Evolutionary conservation across 148 eudicot genomes (phyloP).

Genomic region (Cornus suecica): DNA sequence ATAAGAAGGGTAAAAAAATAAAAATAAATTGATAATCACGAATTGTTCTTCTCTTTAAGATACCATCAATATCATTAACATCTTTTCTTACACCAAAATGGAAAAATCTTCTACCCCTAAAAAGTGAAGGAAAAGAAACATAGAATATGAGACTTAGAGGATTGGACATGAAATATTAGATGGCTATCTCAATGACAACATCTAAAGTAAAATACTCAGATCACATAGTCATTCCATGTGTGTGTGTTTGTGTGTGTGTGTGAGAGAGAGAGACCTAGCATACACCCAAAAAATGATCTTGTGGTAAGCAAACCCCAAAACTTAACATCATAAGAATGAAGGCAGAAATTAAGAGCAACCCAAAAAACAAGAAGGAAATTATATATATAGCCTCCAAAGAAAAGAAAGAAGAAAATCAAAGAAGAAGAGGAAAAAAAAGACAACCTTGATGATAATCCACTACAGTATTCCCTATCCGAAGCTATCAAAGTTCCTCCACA

Average conservation of each 20-base stretch:
- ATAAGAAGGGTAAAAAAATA: not conserved
- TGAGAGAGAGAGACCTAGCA: no score
- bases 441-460: slow-evolving; percentile 13
- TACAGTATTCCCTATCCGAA: slow-evolving; percentile 1
- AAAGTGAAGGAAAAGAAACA: not conserved
- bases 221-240: not conserved
- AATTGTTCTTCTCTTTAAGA: not conserved
- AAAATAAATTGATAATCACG: not conserved
- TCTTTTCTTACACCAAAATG: not conserved
- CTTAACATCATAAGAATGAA: not conserved
- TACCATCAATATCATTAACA: not conserved
- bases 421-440: not conserved
- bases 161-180: not conserved
- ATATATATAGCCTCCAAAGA: not conserved
- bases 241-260: not conserved
- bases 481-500: not conserved
- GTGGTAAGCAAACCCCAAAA: not conserved
- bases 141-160: not conserved
- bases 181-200: no score
- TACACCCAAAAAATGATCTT: not conserved
- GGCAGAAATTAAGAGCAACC: not conserved
- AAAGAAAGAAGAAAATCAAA: slow-evolving; percentile 9
- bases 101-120: no score
- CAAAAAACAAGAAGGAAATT: no score
- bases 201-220: no score